A percentile compares a stretch with the other conserved stretches of the same genome.
Conservation (phyloP, 768 basidiomycete species). For the Kwoniella sp. region DNA sequence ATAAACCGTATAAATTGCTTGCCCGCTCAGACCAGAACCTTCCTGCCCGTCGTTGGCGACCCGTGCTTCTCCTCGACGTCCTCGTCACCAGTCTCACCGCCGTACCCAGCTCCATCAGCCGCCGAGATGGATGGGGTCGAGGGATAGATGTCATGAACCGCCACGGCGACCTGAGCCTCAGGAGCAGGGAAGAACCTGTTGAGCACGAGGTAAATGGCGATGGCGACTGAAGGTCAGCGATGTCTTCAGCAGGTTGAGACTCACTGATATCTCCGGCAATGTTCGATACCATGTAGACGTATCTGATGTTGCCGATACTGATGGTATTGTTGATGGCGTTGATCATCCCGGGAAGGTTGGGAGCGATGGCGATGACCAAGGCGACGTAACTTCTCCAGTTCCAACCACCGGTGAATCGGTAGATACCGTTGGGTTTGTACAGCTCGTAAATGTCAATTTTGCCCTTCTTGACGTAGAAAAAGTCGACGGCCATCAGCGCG, state of each 20-base stretch:
- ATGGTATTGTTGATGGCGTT: conserved; percentile 33
- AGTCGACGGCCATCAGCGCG: conserved; percentile 32
- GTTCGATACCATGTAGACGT: conserved; percentile 29
- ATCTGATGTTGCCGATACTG: conserved; percentile 21
- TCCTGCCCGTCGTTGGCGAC: too few relatives aligned
- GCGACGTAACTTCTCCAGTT: conserved; percentile 41
- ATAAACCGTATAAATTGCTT: too few relatives aligned
- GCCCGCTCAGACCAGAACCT: too few relatives aligned
- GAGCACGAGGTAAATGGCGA: conserved; percentile 22
- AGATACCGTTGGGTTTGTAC: conserved; percentile 35
- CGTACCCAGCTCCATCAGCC: conserved; percentile 7
- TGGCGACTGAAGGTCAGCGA: conserved; percentile 14
- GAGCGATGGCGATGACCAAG: conserved; percentile 34
- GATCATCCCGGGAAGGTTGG: conserved; percentile 43
- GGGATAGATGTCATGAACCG: conserved; percentile 24
- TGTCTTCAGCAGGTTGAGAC: neutral
- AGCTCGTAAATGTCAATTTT: conserved; percentile 36
- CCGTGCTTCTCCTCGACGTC: neutral
- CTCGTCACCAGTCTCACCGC: neutral
- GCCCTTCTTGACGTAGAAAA: conserved; percentile 29
- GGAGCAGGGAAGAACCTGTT: conserved; percentile 30
- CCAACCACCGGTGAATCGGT: conserved; percentile 38
- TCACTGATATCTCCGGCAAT: conserved; percentile 29
- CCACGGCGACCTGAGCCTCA: conserved; percentile 22
- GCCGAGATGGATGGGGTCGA: neutral